phyloP scores from a whole-genome alignment of 495 filamentous ascomycete genomes.

The Parachaetomium inaequale region DNA sequence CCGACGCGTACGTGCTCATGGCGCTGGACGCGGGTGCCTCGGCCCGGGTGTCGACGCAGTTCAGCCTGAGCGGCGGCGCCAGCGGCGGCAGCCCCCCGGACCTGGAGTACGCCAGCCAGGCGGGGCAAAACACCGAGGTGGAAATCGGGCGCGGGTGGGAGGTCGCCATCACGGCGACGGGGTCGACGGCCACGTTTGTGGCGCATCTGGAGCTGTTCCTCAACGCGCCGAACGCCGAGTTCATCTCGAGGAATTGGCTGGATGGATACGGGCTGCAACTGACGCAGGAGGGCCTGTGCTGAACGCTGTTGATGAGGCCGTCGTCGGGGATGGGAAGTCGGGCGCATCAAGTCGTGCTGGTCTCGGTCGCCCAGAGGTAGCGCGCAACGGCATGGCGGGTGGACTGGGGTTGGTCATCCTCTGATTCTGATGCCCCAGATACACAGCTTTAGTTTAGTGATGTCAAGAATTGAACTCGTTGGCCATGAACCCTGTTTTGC shows the following conservation, averaged over 20 bases:
- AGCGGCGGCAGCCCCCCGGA: not conserved
- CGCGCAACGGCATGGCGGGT: too few relatives aligned
- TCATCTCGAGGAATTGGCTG: not conserved
- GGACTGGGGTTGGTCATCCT: too few relatives aligned
- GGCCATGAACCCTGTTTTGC: too few relatives aligned
- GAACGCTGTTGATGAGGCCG: not conserved
- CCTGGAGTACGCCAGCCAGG: not conserved
- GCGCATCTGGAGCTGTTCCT: not conserved
- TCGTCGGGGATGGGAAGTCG: too few relatives aligned
- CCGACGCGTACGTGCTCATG: not conserved
- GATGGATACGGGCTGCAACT: not conserved
- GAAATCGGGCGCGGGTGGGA: not conserved
- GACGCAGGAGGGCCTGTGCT: slow-evolving; percentile 2
- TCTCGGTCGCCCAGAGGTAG: too few relatives aligned
- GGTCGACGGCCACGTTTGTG: not conserved
- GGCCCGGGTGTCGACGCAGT: not conserved
- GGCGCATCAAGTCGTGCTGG: too few relatives aligned
- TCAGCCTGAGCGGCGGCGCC: not conserved
- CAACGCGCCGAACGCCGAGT: not conserved
- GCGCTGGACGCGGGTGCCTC: not conserved
- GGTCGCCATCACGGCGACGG: not conserved
- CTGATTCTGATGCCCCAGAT: too few relatives aligned
- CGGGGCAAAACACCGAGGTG: not conserved
- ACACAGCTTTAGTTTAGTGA: too few relatives aligned
- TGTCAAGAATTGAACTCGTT: too few relatives aligned